These are phyloP conservation scores for Tylopilus balloui DNA, from an alignment of 768 basidiomycete genomes.

Conservation along the genomic window DNA sequence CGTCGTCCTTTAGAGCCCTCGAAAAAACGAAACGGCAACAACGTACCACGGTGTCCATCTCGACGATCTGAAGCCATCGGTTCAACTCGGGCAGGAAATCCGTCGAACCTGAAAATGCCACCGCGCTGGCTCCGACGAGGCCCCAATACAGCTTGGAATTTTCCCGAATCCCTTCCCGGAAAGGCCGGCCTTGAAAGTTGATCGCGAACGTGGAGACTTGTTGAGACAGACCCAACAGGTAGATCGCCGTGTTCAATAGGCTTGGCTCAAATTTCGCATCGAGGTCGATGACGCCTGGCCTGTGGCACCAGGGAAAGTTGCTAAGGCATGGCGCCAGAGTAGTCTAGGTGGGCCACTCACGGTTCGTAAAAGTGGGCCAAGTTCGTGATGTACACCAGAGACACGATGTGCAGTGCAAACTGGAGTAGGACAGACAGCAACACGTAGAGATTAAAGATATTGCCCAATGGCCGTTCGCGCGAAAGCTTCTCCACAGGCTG, in stretches of 20 bases:
- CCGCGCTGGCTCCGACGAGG: slow-evolving; percentile 79
- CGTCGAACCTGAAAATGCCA: slow-evolving; percentile 90
- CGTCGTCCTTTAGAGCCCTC: background rate
- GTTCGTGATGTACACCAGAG: slow-evolving; percentile 90
- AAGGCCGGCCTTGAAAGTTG: slow-evolving; percentile 98
- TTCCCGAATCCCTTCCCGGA: slow-evolving; percentile 96
- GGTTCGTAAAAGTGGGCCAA: slow-evolving; percentile 74
- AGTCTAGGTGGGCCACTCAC: slow-evolving; percentile 41
- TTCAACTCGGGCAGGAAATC: slow-evolving; percentile 96
- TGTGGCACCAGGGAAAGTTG: slow-evolving; percentile 21
- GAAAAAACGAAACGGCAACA: background rate
- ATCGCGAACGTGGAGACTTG: slow-evolving; percentile 98
- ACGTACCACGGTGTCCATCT: slow-evolving; percentile 75
- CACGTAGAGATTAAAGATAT: slow-evolving; percentile 97
- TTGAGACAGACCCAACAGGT: slow-evolving; percentile 90
- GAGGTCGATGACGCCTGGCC: slow-evolving; percentile 76
- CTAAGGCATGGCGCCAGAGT: background rate
- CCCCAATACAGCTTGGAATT: slow-evolving; percentile 94
- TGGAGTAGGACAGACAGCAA: slow-evolving; percentile 87
- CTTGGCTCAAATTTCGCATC: slow-evolving; percentile 97
- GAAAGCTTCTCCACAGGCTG: slow-evolving; percentile 97
- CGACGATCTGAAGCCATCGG: slow-evolving; percentile 94
- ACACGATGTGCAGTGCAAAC: slow-evolving; percentile 88
- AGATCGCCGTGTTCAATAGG: slow-evolving; percentile 94
- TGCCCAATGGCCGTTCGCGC: slow-evolving; percentile 86